Percentiles rank a stretch among this genome's conserved stretches.
These are phyloP conservation scores for Eimeria sp. DNA, from an alignment of 169 alveolate species.

Conservation along the genomic window DNA sequence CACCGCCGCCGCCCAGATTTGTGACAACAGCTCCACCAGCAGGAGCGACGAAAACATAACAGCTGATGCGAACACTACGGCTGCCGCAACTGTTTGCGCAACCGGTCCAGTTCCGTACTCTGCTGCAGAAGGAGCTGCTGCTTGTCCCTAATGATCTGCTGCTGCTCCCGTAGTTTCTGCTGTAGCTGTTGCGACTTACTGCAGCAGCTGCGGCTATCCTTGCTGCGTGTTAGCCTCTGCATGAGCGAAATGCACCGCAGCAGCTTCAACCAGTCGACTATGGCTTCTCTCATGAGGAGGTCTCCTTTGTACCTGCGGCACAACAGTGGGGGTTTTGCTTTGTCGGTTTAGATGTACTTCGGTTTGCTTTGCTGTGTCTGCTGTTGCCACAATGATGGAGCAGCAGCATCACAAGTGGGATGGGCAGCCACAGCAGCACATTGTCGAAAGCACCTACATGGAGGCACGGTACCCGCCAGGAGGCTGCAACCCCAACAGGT, in stretches of 20 bases:
- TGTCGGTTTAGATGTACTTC: not conserved
- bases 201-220: constrained; percentile 5
- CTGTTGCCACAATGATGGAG: not conserved
- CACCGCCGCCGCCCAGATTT: not conserved
- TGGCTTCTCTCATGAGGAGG: constrained; percentile 58
- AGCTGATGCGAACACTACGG: not conserved
- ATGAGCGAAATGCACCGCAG: constrained; percentile 54
- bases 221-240: constrained; percentile 45
- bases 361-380: not conserved
- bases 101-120: not conserved
- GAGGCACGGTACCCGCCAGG: not conserved
- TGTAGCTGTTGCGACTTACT: not conserved
- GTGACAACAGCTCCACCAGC: not conserved
- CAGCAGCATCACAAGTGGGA: constrained; percentile 4
- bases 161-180: constrained; percentile 10
- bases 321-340: not conserved
- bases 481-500: not conserved
- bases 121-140: constrained; percentile 37
- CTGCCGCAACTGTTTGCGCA: constrained; percentile 29
- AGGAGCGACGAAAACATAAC: constrained; percentile 15
- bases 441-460: not conserved
- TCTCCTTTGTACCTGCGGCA: constrained; percentile 75
- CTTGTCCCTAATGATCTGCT: not conserved
- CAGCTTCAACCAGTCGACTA: constrained; percentile 76
- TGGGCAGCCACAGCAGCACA: constrained; percentile 39